Base-by-base conservation (phyloP, 2,329 filamentous ascomycete species). In the Graphilbum sp. region DNA sequence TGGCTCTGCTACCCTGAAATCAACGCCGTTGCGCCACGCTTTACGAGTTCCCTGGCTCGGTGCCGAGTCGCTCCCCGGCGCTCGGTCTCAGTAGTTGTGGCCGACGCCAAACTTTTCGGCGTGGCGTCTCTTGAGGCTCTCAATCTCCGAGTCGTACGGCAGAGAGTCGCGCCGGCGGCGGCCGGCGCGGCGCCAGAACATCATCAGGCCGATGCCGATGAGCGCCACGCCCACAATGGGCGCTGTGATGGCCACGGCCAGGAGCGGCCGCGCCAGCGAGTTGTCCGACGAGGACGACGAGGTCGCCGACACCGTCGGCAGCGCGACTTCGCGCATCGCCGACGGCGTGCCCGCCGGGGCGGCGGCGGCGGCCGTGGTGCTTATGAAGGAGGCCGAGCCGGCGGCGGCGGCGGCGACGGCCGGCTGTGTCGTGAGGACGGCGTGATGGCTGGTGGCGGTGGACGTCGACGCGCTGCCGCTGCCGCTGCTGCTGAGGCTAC, bases 1-100 rank as follows among this genome's bases (percentile, higher is more conserved):
- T n/a, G n/a, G n/a, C n/a, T n/a, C n/a, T n/a, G 21, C 6, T 24
- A 24, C 21, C 11, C 11, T 24, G 21, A 24, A 79, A 79, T 29
- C n/a, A n/a, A n/a, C n/a, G n/a, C n/a, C n/a, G n/a, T n/a, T n/a
- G n/a, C n/a, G n/a, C n/a, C n/a, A n/a, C n/a, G n/a, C n/a, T n/a
- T n/a, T n/a, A n/a, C n/a, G n/a, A n/a, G n/a, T n/a, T n/a, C n/a
- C n/a, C n/a, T n/a, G n/a, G n/a, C n/a, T n/a, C n/a, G n/a, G n/a
- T n/a, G n/a, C n/a, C n/a, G n/a, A n/a, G n/a, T n/a, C n/a, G n/a
- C n/a, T n/a, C n/a, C n/a, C n/a, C n/a, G n/a, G n/a, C n/a, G n/a
- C n/a, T n/a, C n/a, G n/a, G 27, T 12, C 27, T 13, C 34, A 47
- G 21, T 47, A 47, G 34, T 47, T 47, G 32, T 47, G 45, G 1